A percentile compares a stretch with the other conserved stretches of the same genome.
Evolutionary conservation across 2,329 filamentous ascomycete genomes (phyloP).

Genomic region (Arthrobotrys iridis): DNA sequence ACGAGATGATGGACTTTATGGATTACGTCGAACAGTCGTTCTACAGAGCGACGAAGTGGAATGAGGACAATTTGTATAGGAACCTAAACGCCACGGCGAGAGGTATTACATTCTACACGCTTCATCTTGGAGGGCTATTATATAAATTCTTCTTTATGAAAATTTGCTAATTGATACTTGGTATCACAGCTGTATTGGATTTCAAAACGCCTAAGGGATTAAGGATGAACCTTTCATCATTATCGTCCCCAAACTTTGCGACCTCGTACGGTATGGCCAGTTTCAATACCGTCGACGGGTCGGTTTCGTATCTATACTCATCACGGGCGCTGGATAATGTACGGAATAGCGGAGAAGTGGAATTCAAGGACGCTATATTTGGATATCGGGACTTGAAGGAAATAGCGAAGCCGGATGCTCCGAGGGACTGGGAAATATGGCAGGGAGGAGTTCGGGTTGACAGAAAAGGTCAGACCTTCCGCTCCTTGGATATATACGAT

Average conservation of each 20-base stretch:
- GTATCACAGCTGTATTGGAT: slow-evolving; percentile 76
- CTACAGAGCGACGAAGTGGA: slow-evolving; percentile 86
- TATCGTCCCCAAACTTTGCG: slow-evolving; percentile 91
- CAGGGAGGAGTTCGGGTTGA: slow-evolving; percentile 66
- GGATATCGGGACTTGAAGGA: slow-evolving; percentile 84
- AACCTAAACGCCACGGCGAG: slow-evolving; percentile 83
- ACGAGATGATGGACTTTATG: slow-evolving; percentile 92
- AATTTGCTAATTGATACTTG: slow-evolving; percentile 19
- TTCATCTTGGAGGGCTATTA: background rate
- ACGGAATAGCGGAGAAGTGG: slow-evolving; percentile 76
- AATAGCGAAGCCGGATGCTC: slow-evolving; percentile 67
- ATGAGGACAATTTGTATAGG: slow-evolving; percentile 90
- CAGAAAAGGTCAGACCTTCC: slow-evolving; percentile 62
- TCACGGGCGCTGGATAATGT: slow-evolving; percentile 77
- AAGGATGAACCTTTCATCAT: slow-evolving; percentile 85
- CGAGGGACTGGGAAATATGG: slow-evolving; percentile 68
- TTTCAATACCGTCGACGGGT: slow-evolving; percentile 91
- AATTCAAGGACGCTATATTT: slow-evolving; percentile 78
- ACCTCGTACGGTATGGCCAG: slow-evolving; percentile 92
- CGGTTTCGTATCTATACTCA: slow-evolving; percentile 95
- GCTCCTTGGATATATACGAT: background rate
- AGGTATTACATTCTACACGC: slow-evolving; percentile 65
- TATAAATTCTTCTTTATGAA: background rate
- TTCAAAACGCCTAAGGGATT: slow-evolving; percentile 87
- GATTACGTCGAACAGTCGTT: slow-evolving; percentile 94